phyloP scores from a whole-genome alignment of 768 basidiomycete species.

The Lactarius hengduanensis region DNA sequence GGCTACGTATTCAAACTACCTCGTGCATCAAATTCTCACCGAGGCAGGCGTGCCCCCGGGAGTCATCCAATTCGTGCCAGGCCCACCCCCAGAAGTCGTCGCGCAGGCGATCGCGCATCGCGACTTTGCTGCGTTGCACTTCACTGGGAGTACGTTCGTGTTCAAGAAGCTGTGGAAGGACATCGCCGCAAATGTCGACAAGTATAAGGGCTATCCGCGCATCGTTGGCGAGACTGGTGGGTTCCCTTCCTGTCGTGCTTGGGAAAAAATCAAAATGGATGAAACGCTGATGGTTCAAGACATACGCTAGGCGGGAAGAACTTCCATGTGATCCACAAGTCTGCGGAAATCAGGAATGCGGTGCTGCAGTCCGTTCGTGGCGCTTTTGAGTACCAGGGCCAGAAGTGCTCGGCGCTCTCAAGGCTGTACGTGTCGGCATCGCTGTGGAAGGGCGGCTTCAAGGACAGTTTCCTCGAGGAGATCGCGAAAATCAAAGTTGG shows the following conservation, averaged over 20 bases:
- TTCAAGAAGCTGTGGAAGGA: slow-evolving; percentile 98
- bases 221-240: slow-evolving; percentile 92
- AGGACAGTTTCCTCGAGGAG: slow-evolving; percentile 70
- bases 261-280: neutral
- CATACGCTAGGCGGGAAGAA: slow-evolving; percentile 78
- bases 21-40: slow-evolving; percentile 84
- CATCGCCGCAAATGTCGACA: slow-evolving; percentile 84
- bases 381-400: slow-evolving; percentile 97
- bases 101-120: slow-evolving; percentile 77
- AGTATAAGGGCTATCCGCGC: slow-evolving; percentile 85
- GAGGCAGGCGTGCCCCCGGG: slow-evolving; percentile 94
- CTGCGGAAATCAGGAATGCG: slow-evolving; percentile 87
- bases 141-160: slow-evolving; percentile 92
- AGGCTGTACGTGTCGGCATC: slow-evolving; percentile 87
- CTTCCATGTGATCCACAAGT: slow-evolving; percentile 90
- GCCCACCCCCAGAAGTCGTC: slow-evolving; percentile 81
- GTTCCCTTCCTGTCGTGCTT: neutral
- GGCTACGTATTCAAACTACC: slow-evolving; percentile 93
- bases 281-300: slow-evolving; percentile 1
- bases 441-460: slow-evolving; percentile 85
- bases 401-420: slow-evolving; percentile 96
- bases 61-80: slow-evolving; percentile 97
- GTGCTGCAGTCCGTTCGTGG: slow-evolving; percentile 83
- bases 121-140: slow-evolving; percentile 86
- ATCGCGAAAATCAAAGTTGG: slow-evolving; percentile 87